Evolutionary conservation across 129 eudicot species (phyloP).

Genomic region (Centrapalus pauciflorus): DNA sequence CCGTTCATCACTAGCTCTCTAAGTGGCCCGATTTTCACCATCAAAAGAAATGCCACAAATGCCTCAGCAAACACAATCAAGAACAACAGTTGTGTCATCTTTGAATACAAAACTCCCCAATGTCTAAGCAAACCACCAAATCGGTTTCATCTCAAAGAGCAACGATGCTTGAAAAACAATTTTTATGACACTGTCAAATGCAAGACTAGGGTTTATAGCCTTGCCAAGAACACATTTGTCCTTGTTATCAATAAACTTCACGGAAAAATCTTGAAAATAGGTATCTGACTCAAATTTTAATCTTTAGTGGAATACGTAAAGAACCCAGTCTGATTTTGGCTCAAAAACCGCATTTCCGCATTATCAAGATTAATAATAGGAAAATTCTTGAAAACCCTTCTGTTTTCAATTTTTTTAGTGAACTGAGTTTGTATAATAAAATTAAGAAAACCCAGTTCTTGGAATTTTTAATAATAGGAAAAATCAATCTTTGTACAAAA

Average conservation of each 20-base stretch:
- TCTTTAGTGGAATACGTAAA: background rate
- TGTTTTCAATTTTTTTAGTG: slow-evolving; percentile 1
- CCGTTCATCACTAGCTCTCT: slow-evolving; percentile 86
- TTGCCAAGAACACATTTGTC: background rate
- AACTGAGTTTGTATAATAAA: background rate
- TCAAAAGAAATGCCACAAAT: slow-evolving; percentile 62
- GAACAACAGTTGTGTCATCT: slow-evolving; percentile 84
- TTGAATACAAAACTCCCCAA: slow-evolving; percentile 13
- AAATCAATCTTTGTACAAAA: too few relatives aligned
- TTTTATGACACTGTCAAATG: background rate
- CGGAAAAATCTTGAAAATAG: background rate
- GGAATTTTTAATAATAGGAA: background rate
- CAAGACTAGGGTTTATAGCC: background rate
- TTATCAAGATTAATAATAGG: background rate
- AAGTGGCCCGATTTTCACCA: slow-evolving; percentile 95
- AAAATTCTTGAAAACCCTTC: background rate
- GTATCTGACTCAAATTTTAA: background rate
- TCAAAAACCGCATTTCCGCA: background rate
- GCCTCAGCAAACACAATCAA: slow-evolving; percentile 76
- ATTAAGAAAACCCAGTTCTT: background rate
- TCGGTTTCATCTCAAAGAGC: background rate
- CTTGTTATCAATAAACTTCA: background rate
- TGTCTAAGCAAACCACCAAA: background rate
- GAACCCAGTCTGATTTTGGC: slow-evolving; percentile 4
- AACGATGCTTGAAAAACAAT: background rate